Evolutionary conservation across 257 asterid genomes (phyloP), one percentile per base, ranked within the genome.

Genomic region (Nicotiana undulata): DNA sequence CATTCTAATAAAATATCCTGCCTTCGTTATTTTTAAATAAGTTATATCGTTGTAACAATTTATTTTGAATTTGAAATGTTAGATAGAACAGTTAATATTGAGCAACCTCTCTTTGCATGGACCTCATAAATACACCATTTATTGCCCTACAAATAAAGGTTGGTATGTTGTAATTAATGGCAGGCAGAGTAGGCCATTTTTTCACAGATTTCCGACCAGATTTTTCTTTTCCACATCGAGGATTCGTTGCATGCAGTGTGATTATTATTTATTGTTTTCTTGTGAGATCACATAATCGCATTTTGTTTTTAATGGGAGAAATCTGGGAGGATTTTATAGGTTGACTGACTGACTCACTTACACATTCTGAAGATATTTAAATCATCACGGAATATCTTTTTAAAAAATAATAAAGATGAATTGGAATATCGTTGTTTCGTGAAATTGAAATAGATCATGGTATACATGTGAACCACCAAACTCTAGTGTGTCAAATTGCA

Each of bases 91-190:
- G 24, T 72, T 11, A 72, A 72, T 49, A 24, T 72, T 0, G 37
- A 24, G 44, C 44, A 49, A 72, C 78, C 78, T 15, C 78, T 46
- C 78, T 72, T 72, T 46, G 24, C 61, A 40, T 72, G 78, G 61
- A 72, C 78, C 78, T 72, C 78, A 46, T 46, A 72, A 72, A 72
- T 26, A 13, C 40, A 16, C 37, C 61, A 87, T 83, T 89, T 12
- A 89, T 80, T 83, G 75, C 78, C 59, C 37, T 81, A 80, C 66
- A 80, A 76, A 80, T 81, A 80, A 72, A 66, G 68, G 87, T 87
- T 83, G 89, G 81, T 88, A 83, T 82, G 84, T 32, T 83, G 60
- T 63, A 76, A 84, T 85, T 75, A 85, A 81, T 84, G 76, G 24
- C 84, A 77, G 81, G 80, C 46, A 68, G 32, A 60, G 66, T 79